A percentile compares a stretch with the other conserved stretches of the same genome.
These are phyloP conservation scores for Eucalyptus curtisii DNA, from an alignment of 345 rosid species.

Conservation along the genomic window DNA sequence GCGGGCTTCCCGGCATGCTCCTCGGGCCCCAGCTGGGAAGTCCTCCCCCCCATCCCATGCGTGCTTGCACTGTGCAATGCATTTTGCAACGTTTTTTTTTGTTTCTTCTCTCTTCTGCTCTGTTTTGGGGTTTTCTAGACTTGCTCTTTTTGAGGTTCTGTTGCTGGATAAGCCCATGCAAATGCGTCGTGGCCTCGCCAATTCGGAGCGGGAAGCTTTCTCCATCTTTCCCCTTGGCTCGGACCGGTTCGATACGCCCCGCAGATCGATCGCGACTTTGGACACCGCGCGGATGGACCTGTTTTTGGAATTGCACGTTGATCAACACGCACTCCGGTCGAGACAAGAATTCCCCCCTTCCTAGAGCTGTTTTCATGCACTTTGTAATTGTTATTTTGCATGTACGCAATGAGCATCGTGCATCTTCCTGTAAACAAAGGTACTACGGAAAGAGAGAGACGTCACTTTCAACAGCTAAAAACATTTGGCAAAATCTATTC, in stretches of 20 bases:
- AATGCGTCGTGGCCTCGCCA: not conserved
- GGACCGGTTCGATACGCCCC: not conserved
- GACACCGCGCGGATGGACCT: not conserved
- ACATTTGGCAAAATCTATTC: not conserved
- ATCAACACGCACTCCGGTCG: not conserved
- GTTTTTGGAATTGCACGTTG: not conserved
- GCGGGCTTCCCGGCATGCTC: constrained; percentile 21
- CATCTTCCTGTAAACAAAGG: not conserved
- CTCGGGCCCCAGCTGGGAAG: not conserved
- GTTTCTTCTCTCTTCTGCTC: not conserved
- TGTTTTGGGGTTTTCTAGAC: not conserved
- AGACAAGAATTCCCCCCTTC: not conserved
- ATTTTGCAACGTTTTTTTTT: not conserved
- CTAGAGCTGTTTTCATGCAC: not conserved
- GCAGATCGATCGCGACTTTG: not conserved
- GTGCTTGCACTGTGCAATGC: not conserved
- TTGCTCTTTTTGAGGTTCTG: not conserved
- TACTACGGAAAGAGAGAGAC: not conserved
- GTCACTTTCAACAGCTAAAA: not conserved
- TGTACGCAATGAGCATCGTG: not conserved
- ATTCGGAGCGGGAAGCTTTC: not conserved
- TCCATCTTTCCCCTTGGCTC: not conserved
- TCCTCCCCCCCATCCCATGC: not conserved
- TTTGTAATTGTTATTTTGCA: not conserved
- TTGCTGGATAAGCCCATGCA: not conserved